Conservation (phyloP, 2,329 filamentous ascomycete genomes). For the Aspergillaceae sp. region DNA sequence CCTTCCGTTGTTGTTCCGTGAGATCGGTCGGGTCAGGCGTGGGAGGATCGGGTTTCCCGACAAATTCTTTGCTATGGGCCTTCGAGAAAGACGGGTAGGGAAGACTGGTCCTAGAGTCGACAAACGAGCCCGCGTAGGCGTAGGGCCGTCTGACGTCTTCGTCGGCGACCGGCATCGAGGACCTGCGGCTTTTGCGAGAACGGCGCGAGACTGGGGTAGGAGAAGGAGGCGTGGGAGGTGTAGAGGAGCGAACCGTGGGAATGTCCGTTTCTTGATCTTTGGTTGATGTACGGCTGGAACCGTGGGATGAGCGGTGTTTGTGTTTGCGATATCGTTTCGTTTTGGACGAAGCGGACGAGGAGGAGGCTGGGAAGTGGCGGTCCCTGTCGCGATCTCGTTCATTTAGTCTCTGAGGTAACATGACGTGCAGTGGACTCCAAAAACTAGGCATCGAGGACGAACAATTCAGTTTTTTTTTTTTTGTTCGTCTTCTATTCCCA, state of each 20-base stretch:
- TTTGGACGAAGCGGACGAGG: conserved; percentile 15
- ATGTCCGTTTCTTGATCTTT: conserved; percentile 24
- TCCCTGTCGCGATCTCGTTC: conserved; percentile 26
- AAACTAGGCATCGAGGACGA: conserved; percentile 9
- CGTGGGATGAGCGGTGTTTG: conserved; percentile 19
- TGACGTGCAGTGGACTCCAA: conserved; percentile 17
- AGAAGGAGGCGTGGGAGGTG: conserved; percentile 16
- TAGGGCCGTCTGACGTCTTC: conserved; percentile 8
- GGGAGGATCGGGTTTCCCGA: conserved; percentile 46
- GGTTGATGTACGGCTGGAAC: conserved; percentile 23
- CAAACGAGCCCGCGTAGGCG: conserved; percentile 25
- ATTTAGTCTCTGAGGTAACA: conserved; percentile 31
- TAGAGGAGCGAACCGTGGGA: conserved; percentile 22
- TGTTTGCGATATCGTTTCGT: conserved; percentile 12
- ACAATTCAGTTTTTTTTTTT: conserved; percentile 8
- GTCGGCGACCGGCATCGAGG: conserved; percentile 49
- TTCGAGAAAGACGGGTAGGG: conserved; percentile 83
- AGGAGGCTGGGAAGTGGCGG: conserved; percentile 13
- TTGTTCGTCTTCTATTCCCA: not conserved
- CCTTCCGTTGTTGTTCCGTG: conserved; percentile 34
- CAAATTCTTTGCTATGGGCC: conserved; percentile 79
- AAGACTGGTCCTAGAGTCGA: conserved; percentile 43
- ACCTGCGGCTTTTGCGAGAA: conserved; percentile 18
- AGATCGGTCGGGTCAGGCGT: conserved; percentile 68
- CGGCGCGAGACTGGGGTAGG: not conserved